Evolutionary conservation across 2,329 filamentous ascomycete species (phyloP), one percentile per base, ranked within the genome.

Genomic region (Mycosphaerella sp.): DNA sequence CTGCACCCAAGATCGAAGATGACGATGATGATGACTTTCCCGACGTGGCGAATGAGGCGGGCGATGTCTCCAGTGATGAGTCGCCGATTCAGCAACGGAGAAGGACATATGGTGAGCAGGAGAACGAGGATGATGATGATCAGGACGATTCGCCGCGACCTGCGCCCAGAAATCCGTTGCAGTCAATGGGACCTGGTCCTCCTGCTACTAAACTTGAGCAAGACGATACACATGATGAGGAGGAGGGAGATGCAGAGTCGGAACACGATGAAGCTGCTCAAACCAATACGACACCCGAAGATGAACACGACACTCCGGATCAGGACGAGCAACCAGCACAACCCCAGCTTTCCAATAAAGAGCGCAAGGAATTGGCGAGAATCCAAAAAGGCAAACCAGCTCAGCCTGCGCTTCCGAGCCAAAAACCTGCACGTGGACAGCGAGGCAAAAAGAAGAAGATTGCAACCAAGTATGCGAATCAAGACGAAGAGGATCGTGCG

Each of bases 401-500:
- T 47, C 52, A 53, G 21, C 44, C 51, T 17, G 45, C 44, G 6
- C 42, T 51, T 4, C 44, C 63, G 58, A 50, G 55, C 55, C 50
- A 59, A n/a, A 53, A 53, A 36, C 46, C 54, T 17, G 59, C 57
- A 53, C 84, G 91, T 54, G 89, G 90, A 31, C 89, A 95, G 69
- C 83, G 82, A 54, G 80, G 80, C 56, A 95, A 95, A 69, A 84
- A 85, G 42, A 95, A 95, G 76, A 95, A 93, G 70, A 84, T 89
- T 1, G 89, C 89, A 3, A 76, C 82, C 55, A 96, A 95, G 69
- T 98, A 98, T 73, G 92, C 87, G 44, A 77, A 95, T 63, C 93
- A 97, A 76, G 92, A 97, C 64, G 90, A 95, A 52, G 92, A 95
- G 71, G 93, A 98, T 66, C 88, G 90, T 10, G 81, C 80, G 6